These are phyloP conservation scores for Haplosporangium sp. DNA, from an alignment of 371 early-diverging fungal genomes.

Conservation along the genomic window DNA sequence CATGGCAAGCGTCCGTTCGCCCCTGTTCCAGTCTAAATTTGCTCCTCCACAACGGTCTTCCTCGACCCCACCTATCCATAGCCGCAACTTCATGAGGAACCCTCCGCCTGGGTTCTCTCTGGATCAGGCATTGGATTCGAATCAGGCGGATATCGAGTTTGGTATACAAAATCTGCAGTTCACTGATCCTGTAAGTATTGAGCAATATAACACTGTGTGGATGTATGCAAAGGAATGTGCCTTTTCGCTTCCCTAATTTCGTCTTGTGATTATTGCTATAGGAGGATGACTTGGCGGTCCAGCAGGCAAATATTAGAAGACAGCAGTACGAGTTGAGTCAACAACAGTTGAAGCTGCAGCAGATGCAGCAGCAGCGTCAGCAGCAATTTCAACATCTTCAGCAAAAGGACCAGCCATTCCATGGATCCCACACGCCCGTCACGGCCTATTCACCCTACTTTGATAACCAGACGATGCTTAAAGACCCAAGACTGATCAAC, in stretches of 20 bases:
- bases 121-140: slow-evolving; percentile 29
- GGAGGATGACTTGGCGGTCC: slow-evolving; percentile 55
- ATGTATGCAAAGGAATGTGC: background rate
- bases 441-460: slow-evolving; percentile 53
- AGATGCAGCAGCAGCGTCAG: slow-evolving; percentile 56
- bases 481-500: slow-evolving; percentile 37
- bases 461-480: slow-evolving; percentile 45
- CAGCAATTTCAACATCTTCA: slow-evolving; percentile 42
- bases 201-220: background rate
- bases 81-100: slow-evolving; percentile 53
- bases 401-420: slow-evolving; percentile 38
- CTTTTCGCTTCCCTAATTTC: background rate
- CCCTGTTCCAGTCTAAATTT: slow-evolving; percentile 56
- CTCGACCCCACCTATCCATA: slow-evolving; percentile 69
- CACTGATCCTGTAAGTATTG: slow-evolving; percentile 41
- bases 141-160: slow-evolving; percentile 47
- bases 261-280: slow-evolving; percentile 6
- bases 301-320: slow-evolving; percentile 55
- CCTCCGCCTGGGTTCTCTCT: slow-evolving; percentile 44
- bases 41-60: slow-evolving; percentile 66
- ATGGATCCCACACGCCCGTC: slow-evolving; percentile 50
- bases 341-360: slow-evolving; percentile 59
- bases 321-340: slow-evolving; percentile 53
- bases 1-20: slow-evolving; percentile 35
- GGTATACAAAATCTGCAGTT: slow-evolving; percentile 51